These are phyloP conservation scores for Solanum tacnaense DNA, from an alignment of 257 asterid genomes.

Conservation along the genomic window DNA sequence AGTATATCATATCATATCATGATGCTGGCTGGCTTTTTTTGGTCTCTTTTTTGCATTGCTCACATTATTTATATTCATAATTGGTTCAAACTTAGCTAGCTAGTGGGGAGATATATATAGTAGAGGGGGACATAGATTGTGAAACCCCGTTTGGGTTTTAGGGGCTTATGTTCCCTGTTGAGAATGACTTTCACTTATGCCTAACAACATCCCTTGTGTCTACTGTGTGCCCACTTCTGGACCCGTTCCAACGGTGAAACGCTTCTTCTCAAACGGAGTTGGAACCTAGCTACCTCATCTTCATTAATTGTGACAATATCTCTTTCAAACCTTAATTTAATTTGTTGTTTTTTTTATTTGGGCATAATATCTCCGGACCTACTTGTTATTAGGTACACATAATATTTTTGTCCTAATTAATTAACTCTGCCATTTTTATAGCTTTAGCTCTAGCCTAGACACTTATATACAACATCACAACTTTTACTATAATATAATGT, in stretches of 20 bases:
- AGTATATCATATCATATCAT: background rate
- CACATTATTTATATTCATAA: background rate
- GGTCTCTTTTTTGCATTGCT: background rate
- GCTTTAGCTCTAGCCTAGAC: background rate
- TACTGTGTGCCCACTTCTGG: background rate
- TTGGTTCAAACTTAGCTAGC: background rate
- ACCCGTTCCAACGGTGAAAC: slow-evolving; percentile 1
- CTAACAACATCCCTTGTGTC: slow-evolving; percentile 4
- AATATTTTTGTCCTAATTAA: background rate
- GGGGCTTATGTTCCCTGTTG: background rate
- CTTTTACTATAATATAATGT: too few species aligned
- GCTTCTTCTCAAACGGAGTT: background rate
- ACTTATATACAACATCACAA: background rate
- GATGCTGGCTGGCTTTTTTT: background rate
- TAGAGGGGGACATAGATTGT: slow-evolving; percentile 4
- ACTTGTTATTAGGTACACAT: background rate
- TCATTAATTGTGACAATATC: background rate
- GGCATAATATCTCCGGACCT: background rate
- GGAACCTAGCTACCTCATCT: background rate
- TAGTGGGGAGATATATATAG: background rate
- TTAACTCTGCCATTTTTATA: background rate
- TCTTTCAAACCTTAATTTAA: background rate
- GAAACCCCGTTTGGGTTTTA: background rate
- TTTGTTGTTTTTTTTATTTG: background rate
- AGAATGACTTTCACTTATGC: slow-evolving; percentile 8